phyloP scores from a whole-genome alignment of 1,284 basidiomycete genomes.

The Sphagnurus paluster region DNA sequence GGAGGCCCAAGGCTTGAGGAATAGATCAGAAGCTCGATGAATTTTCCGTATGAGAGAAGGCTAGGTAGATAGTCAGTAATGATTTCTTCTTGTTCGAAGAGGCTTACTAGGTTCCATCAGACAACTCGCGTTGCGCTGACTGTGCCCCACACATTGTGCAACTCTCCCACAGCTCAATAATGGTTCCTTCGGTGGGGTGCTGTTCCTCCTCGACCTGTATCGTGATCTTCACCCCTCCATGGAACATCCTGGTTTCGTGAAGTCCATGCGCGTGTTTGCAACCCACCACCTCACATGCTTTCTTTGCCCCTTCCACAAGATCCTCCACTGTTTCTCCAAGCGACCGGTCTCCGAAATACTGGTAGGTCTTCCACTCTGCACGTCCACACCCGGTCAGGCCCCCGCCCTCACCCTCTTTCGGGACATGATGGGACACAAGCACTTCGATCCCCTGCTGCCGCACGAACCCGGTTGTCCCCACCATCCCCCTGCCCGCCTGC shows the following conservation, averaged over 20 bases:
- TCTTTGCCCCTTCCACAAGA: constrained; percentile 31
- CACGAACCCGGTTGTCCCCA: constrained; percentile 53
- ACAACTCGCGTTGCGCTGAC: constrained; percentile 41
- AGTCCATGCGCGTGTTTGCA: constrained; percentile 43
- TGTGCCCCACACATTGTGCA: constrained; percentile 53
- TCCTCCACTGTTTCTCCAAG: constrained; percentile 45
- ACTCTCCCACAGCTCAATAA: constrained; percentile 52
- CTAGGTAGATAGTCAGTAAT: constrained; percentile 21
- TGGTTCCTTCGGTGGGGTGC: constrained; percentile 20
- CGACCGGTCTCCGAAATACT: constrained; percentile 33
- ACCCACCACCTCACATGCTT: constrained; percentile 39
- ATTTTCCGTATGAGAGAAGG: constrained; percentile 64
- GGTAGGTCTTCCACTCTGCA: constrained; percentile 48
- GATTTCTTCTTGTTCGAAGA: constrained; percentile 1
- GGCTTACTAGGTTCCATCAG: constrained; percentile 58
- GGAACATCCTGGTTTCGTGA: constrained; percentile 53
- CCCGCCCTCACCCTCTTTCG: constrained; percentile 8
- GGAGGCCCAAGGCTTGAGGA: constrained; percentile 46
- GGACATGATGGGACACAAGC: constrained; percentile 51
- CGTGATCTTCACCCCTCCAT: constrained; percentile 46
- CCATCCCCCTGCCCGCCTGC: constrained; percentile 45
- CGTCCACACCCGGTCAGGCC: constrained; percentile 32
- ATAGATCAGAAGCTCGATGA: constrained; percentile 64
- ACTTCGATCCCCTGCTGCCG: constrained; percentile 59
- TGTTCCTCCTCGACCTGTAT: constrained; percentile 29